A percentile compares a stretch with the other conserved stretches of the same genome.
phyloP scores from a whole-genome alignment of 2,329 filamentous ascomycete genomes.

The Sporothrix mexicana region DNA sequence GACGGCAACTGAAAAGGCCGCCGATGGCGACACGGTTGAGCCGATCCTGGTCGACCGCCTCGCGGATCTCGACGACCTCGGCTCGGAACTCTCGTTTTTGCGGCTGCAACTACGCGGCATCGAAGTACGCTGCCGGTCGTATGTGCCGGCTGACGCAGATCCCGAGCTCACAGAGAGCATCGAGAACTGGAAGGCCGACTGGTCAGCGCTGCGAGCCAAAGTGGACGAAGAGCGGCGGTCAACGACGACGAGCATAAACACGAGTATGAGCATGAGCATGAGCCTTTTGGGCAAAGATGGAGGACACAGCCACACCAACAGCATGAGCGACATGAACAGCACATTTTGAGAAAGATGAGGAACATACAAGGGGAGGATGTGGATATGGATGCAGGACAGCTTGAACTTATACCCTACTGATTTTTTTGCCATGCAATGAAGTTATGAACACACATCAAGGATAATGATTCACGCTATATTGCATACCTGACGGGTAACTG shows the following conservation, averaged over 20 bases:
- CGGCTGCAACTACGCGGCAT: slow-evolving; percentile 67
- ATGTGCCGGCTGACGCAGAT: slow-evolving; percentile 56
- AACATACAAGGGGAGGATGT: neutral
- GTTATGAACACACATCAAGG: neutral
- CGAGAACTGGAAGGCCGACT: slow-evolving; percentile 66
- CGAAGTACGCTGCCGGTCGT: slow-evolving; percentile 61
- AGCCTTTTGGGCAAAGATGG: slow-evolving; percentile 3
- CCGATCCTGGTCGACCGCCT: neutral
- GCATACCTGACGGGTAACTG: too few species aligned
- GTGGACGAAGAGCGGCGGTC: slow-evolving; percentile 34
- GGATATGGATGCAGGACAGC: neutral
- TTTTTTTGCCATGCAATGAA: neutral
- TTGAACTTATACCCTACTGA: neutral
- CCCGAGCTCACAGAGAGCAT: slow-evolving; percentile 65
- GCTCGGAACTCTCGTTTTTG: slow-evolving; percentile 65
- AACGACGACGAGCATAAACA: neutral
- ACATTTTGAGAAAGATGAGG: neutral
- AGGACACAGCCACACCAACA: neutral
- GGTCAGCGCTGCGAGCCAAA: slow-evolving; percentile 50
- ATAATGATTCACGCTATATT: neutral
- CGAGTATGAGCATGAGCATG: slow-evolving; percentile 1
- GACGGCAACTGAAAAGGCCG: slow-evolving; percentile 19
- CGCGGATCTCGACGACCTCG: slow-evolving; percentile 54
- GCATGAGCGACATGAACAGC: slow-evolving; percentile 14
- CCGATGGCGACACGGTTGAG: neutral